Evolutionary conservation across 2,329 filamentous ascomycete species (phyloP), one percentile per base, ranked within the genome.

Genomic region (Bipolaris gigantea): DNA sequence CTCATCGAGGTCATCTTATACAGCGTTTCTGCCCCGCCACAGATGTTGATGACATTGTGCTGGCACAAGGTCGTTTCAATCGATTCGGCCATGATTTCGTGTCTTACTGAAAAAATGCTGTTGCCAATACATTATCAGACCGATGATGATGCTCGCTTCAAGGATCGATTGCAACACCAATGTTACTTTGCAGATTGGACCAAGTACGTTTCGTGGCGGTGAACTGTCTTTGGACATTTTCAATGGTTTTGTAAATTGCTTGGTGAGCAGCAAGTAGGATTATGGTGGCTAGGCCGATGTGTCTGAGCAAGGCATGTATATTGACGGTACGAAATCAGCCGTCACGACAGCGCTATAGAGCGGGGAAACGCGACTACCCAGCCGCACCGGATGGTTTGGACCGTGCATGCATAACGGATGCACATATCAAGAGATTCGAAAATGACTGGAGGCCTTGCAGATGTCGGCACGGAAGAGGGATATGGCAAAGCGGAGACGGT

Each of bases 161-260:
- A 35, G 27, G 16, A 9, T 25, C 2, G 18, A n/a, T 35, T 50
- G 40, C 44, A 40, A 46, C 23, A 33, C 9, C 46, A 34, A 49
- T 35, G 33, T 50, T 50, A 42, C 40, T 35, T 50, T 36, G 43
- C 57, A 59, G 53, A 50, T 48, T 25, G 10, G 34, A 47, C 55
- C 39, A 32, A 30, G 44, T 25, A 46, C 45, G 25, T 32, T 33
- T 21, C 16, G 30, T 54, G 40, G n/a, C 16, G n/a, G 27, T 55
- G 51, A 53, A 49, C 48, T 50, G 19, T 49, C 36, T 55, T 48
- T 21, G 56, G 53, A 51, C 27, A 47, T 50, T 55, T 57, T 39
- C 53, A 55, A 61, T 62, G 59, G 43, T 50, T 39, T 47, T 46
- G 48, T 59, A 59, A 7, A 62, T 56, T 61, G 51, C 44, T 18